A percentile compares a stretch with the other conserved stretches of the same genome.
Evolutionary conservation across 371 early-diverging fungal species (phyloP).

Genomic region (Rhizopus microsporus): DNA sequence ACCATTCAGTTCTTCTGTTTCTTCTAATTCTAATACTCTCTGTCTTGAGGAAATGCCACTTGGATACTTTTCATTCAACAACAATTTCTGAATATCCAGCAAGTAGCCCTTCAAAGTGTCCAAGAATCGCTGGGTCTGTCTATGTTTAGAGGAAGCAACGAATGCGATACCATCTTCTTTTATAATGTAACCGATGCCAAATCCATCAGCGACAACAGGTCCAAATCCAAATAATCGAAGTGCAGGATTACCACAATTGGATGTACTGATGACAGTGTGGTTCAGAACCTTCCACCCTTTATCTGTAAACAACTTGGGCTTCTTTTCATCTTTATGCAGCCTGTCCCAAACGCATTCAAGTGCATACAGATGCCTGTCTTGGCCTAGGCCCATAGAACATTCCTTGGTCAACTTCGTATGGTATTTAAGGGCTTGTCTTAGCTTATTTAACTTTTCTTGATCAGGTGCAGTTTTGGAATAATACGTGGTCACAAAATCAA

Average conservation of each 20-base stretch:
- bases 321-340: slow-evolving; percentile 47
- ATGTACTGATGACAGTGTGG: slow-evolving; percentile 84
- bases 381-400: slow-evolving; percentile 76
- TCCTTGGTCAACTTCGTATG: slow-evolving; percentile 76
- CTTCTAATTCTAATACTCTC: slow-evolving; percentile 43
- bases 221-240: slow-evolving; percentile 91
- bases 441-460: slow-evolving; percentile 50
- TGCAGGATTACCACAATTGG: slow-evolving; percentile 85
- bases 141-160: slow-evolving; percentile 59
- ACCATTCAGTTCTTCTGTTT: slow-evolving; percentile 29
- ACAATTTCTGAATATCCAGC: slow-evolving; percentile 41
- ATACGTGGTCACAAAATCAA: slow-evolving; percentile 77
- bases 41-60: slow-evolving; percentile 48
- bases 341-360: slow-evolving; percentile 61
- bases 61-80: slow-evolving; percentile 50
- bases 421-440: slow-evolving; percentile 63
- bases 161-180: slow-evolving; percentile 66
- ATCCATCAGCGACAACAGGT: slow-evolving; percentile 89
- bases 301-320: slow-evolving; percentile 78
- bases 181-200: slow-evolving; percentile 89
- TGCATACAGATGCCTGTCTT: slow-evolving; percentile 88
- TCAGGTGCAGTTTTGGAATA: slow-evolving; percentile 44
- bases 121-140: slow-evolving; percentile 55
- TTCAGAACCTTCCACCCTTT: slow-evolving; percentile 55
- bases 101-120: slow-evolving; percentile 47